A percentile compares a stretch with the other conserved stretches of the same genome.
phyloP scores from a whole-genome alignment of 768 basidiomycete genomes.

The Amanita pallidorosea region DNA sequence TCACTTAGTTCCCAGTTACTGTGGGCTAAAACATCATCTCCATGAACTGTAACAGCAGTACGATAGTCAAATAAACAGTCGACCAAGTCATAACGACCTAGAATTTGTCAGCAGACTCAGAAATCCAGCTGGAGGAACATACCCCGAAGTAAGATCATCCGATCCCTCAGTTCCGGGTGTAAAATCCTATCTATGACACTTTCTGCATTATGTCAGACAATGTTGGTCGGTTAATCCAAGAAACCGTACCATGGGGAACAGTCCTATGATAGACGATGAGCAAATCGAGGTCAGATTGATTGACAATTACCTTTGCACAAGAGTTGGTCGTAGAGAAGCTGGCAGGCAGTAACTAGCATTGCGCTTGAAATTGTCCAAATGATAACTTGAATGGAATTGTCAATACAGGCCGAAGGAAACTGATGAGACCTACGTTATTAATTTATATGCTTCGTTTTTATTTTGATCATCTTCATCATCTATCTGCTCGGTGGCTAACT shows the following conservation, averaged over 20 bases:
- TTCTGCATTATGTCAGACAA: conserved; percentile 34
- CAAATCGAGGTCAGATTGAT: neutral
- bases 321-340: conserved; percentile 75
- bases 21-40: conserved; percentile 86
- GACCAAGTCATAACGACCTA: conserved; percentile 70
- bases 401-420: neutral
- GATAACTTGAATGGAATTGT: conserved; percentile 45
- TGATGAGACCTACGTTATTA: conserved; percentile 50
- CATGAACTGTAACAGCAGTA: conserved; percentile 63
- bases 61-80: conserved; percentile 74
- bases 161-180: conserved; percentile 83
- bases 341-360: conserved; percentile 85
- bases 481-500: conserved; percentile 29
- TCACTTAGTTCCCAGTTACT: conserved; percentile 86
- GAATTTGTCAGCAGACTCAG: conserved; percentile 1
- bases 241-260: conserved; percentile 65
- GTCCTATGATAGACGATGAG: conserved; percentile 33
- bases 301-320: conserved; percentile 62
- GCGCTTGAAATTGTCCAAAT: conserved; percentile 81
- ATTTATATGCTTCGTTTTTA: conserved; percentile 69
- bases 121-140: conserved; percentile 11
- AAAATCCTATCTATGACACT: conserved; percentile 85
- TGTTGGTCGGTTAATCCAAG: neutral
- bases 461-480: conserved; percentile 65
- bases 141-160: conserved; percentile 86